Conservation (phyloP, 179 eudicot species). For the Sideroxylon spinosum region DNA sequence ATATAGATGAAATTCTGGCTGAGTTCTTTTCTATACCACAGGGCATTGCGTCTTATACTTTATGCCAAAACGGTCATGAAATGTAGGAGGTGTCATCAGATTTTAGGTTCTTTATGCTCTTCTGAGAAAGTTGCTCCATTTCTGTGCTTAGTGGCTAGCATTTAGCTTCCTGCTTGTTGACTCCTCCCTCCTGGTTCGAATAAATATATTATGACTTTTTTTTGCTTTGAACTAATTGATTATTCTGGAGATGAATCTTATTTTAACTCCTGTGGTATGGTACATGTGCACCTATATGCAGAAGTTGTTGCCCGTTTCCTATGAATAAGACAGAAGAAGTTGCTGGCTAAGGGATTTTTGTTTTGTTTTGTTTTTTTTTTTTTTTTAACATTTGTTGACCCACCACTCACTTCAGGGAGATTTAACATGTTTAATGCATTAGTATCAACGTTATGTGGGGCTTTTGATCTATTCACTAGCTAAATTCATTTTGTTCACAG, state of each 20-base stretch:
- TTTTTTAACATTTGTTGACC: not conserved
- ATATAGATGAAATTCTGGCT: not conserved
- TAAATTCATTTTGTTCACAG: not conserved
- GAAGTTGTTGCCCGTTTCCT: not conserved
- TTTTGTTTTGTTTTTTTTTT: not conserved
- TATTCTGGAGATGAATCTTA: not conserved
- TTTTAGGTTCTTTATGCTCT: not conserved
- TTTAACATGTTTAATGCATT: too few relatives aligned
- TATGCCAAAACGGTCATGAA: not conserved
- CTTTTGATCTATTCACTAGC: not conserved
- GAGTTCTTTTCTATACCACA: not conserved
- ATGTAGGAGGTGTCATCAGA: not conserved
- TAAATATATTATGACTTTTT: too few relatives aligned
- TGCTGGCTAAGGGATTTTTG: conserved; percentile 3
- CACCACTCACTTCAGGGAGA: not conserved
- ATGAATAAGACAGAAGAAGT: not conserved
- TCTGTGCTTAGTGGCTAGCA: not conserved
- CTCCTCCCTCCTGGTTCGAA: not conserved
- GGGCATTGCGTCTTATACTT: not conserved
- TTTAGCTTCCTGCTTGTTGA: not conserved
- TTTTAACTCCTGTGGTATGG: not conserved
- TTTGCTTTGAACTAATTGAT: not conserved
- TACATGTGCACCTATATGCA: not conserved
- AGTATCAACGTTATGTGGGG: not conserved
- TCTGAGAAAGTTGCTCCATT: not conserved